Base-by-base conservation (phyloP, 306 rosid genomes). In the Cucumis cinereus region DNA sequence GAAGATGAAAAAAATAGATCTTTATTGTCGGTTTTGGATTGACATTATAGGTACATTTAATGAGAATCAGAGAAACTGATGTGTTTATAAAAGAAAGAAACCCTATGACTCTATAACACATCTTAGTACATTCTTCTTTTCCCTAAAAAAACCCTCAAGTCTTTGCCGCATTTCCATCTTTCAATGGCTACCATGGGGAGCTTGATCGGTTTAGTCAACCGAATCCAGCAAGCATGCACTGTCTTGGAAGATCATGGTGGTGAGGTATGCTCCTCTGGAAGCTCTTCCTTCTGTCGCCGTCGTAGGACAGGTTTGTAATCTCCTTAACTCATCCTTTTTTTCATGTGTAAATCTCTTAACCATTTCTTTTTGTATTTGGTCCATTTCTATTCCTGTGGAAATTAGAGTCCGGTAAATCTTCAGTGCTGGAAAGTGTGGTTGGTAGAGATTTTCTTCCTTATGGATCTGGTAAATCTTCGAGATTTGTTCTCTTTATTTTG, bases 271-370 rank as follows among this genome's bases (percentile, higher is more conserved):
- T 98, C 23, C 96, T 95, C 47, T 95, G 99, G 99, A 95, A 87
- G 99, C 99, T 82, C 99, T 95, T 84, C 99, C 99, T 75, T 84
- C 99, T 28, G 98, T 92, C n/a, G 99, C 99, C 24, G 99, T 92
- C 68, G 99, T 95, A 26, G 99, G 99, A 74, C 99, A 95, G 96
- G 99, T 94, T 68, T 71, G 19, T 24, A 38, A 19, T 16, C 35
- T 6, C 23, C 1, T 19, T 45, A 14, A 15, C 10, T 26, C 7
- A 0, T 17, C 24, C 35, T 33, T 41, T 28, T 10, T 22, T 33
- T 49, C 22, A 10, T 28, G 17, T 45, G 10, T 14, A 30, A 16
- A 57, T 77, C n/a, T 45, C 1, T 16, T 77, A 6, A 2, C 63
- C 52, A 43, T 77, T 76, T 26, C 41, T 16, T 78, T 45, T 45